These are phyloP conservation scores for Ophiostoma montium DNA, from an alignment of 2,329 filamentous ascomycete genomes.

Conservation along the genomic window DNA sequence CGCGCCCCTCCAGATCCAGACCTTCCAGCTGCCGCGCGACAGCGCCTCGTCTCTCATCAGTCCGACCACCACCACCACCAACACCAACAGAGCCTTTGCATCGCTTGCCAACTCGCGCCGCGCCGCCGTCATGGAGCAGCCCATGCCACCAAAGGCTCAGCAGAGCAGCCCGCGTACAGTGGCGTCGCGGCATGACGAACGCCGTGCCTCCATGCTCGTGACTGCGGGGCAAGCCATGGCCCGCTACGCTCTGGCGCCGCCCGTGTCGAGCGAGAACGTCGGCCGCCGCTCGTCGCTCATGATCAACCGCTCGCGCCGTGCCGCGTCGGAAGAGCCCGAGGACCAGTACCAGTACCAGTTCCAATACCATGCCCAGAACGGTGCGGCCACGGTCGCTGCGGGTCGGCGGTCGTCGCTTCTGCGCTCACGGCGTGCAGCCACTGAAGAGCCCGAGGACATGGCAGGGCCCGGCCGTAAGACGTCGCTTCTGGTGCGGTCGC, in stretches of 20 bases:
- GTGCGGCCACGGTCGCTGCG: neutral
- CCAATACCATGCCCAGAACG: conserved; percentile 13
- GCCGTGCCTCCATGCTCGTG: conserved; percentile 32
- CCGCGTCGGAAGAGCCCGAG: conserved; percentile 35
- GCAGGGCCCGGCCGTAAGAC: conserved; percentile 27
- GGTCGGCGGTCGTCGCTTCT: conserved; percentile 31
- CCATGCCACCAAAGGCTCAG: conserved; percentile 18
- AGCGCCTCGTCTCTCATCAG: conserved; percentile 10
- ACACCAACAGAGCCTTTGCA: conserved; percentile 6
- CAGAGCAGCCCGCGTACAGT: conserved; percentile 23
- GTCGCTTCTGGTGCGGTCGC: conserved; percentile 30
- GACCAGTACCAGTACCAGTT: neutral
- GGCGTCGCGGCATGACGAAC: conserved; percentile 32
- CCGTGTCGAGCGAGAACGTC: conserved; percentile 26
- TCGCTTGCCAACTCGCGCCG: conserved; percentile 8
- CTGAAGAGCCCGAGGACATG: conserved; percentile 33
- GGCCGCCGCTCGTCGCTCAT: conserved; percentile 41
- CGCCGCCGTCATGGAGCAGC: conserved; percentile 3
- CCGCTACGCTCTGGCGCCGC: conserved; percentile 25
- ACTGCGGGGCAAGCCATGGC: conserved; percentile 32
- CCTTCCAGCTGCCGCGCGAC: conserved; percentile 12
- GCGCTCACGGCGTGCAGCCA: conserved; percentile 24
- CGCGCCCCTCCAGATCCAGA: neutral
- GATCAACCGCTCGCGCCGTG: conserved; percentile 27
- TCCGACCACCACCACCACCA: conserved; percentile 5